Evolutionary conservation across 1,284 basidiomycete species (phyloP), one percentile per base, ranked within the genome.

Genomic region (Vanrija pseudolonga): DNA sequence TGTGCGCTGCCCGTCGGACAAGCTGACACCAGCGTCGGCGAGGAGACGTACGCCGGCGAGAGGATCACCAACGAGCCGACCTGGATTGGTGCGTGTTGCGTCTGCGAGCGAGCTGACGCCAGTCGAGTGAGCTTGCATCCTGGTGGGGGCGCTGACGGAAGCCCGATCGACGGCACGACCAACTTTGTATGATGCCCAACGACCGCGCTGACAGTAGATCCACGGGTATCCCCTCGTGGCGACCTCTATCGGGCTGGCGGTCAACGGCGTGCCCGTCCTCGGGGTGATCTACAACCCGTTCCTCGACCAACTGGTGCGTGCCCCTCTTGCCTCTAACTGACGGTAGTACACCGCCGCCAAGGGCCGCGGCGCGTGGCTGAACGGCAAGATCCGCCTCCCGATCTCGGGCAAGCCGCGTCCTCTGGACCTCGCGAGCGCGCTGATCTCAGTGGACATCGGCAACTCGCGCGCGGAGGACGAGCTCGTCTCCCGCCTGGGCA

Each of bases 201-300:
- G 38, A 9, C 5, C 24, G 3, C 38, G 17, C 15, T 44, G 19
- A 14, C 12, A 8, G n/a, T 41, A 72, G 66, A 56, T 67, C 26
- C 70, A 72, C 43, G 72, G 72, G 22, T 93, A 93, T 71, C 91
- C 91, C 2, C 88, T 86, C 71, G 87, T 85, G 20, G 91, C 88
- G 75, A 89, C 95, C 68, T 94, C 90, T 18, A 84, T 98, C 53
- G 94, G 93, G 2, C 80, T 97, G 61, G 88, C 94, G 59, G 86
- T 89, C 76, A 80, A 86, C 59, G 84, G 84, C 58, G 80, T 82
- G 14, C 89, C 94, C 4, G 82, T 90, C 6, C 80, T 97, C n/a
- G 94, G 91, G 0, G 89, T 94, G 47, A 85, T 94, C 60, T 93
- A 85, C 79, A 95, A 94, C 68, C 93, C 93, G 0, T 94, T 93